phyloP scores from a whole-genome alignment of 2,329 filamentous ascomycete genomes.

The Clathrospora elynae region DNA sequence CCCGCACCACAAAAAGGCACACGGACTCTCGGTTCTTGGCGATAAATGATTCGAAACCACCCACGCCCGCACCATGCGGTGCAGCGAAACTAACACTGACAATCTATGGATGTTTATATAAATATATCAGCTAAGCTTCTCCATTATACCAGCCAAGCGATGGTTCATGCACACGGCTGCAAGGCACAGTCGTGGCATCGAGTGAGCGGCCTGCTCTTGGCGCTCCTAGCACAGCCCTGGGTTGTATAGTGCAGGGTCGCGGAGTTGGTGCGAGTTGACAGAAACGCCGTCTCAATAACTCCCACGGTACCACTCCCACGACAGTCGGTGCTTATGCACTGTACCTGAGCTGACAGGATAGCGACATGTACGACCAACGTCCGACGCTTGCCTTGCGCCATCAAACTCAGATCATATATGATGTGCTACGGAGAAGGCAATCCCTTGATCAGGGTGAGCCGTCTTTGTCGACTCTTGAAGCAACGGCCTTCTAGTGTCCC shows the following conservation, averaged over 20 bases:
- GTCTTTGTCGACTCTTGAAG: constrained; percentile 30
- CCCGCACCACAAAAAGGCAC: too few species aligned
- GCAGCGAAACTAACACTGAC: too few species aligned
- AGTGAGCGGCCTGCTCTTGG: constrained; percentile 13
- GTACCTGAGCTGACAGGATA: constrained; percentile 4
- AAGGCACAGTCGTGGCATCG: constrained; percentile 13
- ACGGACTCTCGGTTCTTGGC: constrained; percentile 4
- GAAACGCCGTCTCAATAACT: constrained; percentile 8
- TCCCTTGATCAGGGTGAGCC: constrained; percentile 17
- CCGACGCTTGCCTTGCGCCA: constrained; percentile 1
- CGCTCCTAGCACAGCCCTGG: constrained; percentile 7
- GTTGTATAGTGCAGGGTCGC: constrained; percentile 2
- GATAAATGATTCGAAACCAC: constrained; percentile 20
- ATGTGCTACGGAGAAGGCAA: constrained; percentile 13
- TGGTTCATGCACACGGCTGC: constrained; percentile 16
- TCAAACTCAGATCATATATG: constrained; percentile 19
- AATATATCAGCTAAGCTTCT: too few species aligned
- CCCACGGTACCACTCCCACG: constrained; percentile 12
- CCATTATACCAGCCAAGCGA: constrained; percentile 4
- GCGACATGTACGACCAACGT: constrained; percentile 6
- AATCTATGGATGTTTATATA: too few species aligned
- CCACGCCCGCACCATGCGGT: constrained; percentile 8
- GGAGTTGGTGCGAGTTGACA: constrained; percentile 10
- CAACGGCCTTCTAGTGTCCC: constrained; percentile 17
- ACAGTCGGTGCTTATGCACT: constrained; percentile 10